Conservation (phyloP, 352 stramenopile species). For the Pythium rishiriense region DNA sequence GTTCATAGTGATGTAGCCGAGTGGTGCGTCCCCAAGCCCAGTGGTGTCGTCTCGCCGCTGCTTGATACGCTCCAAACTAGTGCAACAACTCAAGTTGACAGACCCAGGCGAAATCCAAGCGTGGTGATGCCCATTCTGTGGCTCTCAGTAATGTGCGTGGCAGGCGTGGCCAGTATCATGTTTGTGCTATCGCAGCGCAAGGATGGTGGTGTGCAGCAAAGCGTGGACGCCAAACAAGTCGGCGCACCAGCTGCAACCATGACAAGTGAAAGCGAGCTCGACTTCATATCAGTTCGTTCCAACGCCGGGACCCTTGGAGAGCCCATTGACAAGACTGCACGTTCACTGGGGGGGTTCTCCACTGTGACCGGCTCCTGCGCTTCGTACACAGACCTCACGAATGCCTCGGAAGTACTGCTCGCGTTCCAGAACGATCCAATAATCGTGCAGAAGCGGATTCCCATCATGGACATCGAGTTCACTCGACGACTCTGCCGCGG, state of each 20-base stretch:
- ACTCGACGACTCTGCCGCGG: slow-evolving; percentile 39
- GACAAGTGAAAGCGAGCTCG: slow-evolving; percentile 8
- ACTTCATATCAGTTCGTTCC: slow-evolving; percentile 12
- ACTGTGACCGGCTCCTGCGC: slow-evolving; percentile 16
- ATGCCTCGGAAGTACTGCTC: slow-evolving; percentile 45
- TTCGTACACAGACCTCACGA: slow-evolving; percentile 47
- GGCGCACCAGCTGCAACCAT: not conserved
- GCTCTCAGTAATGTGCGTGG: slow-evolving; percentile 12
- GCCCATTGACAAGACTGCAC: not conserved
- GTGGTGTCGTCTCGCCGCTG: slow-evolving; percentile 26
- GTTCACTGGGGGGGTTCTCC: slow-evolving; percentile 8
- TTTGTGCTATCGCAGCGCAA: slow-evolving; percentile 7
- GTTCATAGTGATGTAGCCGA: slow-evolving; percentile 23
- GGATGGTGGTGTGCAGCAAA: not conserved
- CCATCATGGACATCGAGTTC: slow-evolving; percentile 52
- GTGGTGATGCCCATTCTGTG: slow-evolving; percentile 12
- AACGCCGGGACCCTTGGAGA: not conserved
- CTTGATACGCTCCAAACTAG: slow-evolving; percentile 14
- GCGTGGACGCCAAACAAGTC: slow-evolving; percentile 9
- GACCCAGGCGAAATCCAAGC: not conserved
- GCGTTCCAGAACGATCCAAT: slow-evolving; percentile 53
- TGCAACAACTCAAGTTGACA: not conserved
- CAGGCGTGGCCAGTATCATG: not conserved
- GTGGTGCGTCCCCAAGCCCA: slow-evolving; percentile 45
- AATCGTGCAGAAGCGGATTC: slow-evolving; percentile 45